These are phyloP conservation scores for Malania oleifera DNA, from an alignment of 164 flowering plant species.

Conservation along the genomic window DNA sequence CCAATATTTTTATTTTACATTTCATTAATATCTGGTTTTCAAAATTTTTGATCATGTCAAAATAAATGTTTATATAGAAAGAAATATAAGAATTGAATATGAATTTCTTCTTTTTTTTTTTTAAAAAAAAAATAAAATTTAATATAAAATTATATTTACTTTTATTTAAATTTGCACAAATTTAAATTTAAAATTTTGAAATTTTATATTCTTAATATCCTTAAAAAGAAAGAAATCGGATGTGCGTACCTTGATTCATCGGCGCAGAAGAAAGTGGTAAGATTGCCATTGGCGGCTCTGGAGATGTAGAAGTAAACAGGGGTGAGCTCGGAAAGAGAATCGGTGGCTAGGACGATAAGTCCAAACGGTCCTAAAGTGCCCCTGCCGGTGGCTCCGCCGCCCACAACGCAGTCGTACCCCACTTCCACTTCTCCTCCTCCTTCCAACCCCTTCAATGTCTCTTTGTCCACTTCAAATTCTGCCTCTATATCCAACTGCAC, in stretches of 20 bases:
- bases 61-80: too few relatives aligned
- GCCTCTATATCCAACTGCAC: slow-evolving; percentile 50
- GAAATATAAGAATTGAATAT: too few relatives aligned
- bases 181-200: too few relatives aligned
- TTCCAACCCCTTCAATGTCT: slow-evolving; percentile 12
- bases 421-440: slow-evolving; percentile 18
- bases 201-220: too few relatives aligned
- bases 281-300: slow-evolving; percentile 26
- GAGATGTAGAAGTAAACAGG: slow-evolving; percentile 48
- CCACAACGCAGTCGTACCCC: slow-evolving; percentile 20
- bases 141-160: too few relatives aligned
- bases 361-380: slow-evolving; percentile 62
- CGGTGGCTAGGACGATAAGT: slow-evolving; percentile 42
- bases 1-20: too few relatives aligned
- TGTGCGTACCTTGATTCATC: slow-evolving; percentile 40
- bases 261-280: slow-evolving; percentile 41
- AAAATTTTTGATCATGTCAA: too few relatives aligned
- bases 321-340: slow-evolving; percentile 44
- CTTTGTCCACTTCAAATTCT: slow-evolving; percentile 37
- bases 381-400: slow-evolving; percentile 38
- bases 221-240: slow-evolving; percentile 1
- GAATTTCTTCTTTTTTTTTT: too few relatives aligned
- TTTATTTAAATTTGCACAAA: too few relatives aligned
- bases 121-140: too few relatives aligned
- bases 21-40: too few relatives aligned